Evolutionary conservation across 176 grass and related monocot genomes (phyloP).

Genomic region (Luzula sylvatica): DNA sequence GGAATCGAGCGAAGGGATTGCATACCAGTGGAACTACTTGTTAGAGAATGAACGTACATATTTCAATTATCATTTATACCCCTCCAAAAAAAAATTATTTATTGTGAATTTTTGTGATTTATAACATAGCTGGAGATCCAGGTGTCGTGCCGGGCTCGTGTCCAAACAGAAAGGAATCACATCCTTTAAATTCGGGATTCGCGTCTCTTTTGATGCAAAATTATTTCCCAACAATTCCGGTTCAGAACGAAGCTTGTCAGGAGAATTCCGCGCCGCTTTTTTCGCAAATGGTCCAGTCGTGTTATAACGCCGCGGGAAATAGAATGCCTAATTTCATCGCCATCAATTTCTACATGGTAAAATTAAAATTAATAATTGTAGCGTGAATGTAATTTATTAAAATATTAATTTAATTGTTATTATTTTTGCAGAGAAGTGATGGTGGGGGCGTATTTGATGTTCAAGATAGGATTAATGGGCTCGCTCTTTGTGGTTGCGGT

Average conservation of each 20-base stretch:
- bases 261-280: slow-evolving; percentile 62
- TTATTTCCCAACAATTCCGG: slow-evolving; percentile 77
- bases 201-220: slow-evolving; percentile 85
- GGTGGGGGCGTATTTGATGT: slow-evolving; percentile 81
- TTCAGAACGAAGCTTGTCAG: slow-evolving; percentile 84
- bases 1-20: slow-evolving; percentile 80
- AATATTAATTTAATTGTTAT: background rate
- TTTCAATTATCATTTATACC: background rate
- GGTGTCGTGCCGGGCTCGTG: slow-evolving; percentile 68
- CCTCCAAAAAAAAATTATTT: too few relatives aligned
- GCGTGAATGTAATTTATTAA: background rate
- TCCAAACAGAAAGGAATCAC: slow-evolving; percentile 92
- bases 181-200: slow-evolving; percentile 65
- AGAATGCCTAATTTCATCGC: slow-evolving; percentile 84
- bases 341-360: slow-evolving; percentile 98
- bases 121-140: slow-evolving; percentile 76
- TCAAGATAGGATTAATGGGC: slow-evolving; percentile 88
- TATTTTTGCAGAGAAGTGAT: slow-evolving; percentile 60
- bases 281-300: slow-evolving; percentile 76
- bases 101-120: too few relatives aligned
- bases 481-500: slow-evolving; percentile 68
- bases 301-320: slow-evolving; percentile 82
- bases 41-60: slow-evolving; percentile 91
- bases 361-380: slow-evolving; percentile 8
- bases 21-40: slow-evolving; percentile 86